Percentiles rank a stretch among this genome's conserved stretches.
Evolutionary conservation across 2,329 filamentous ascomycete species (phyloP).

Genomic region (Phialemoniopsis sp.): DNA sequence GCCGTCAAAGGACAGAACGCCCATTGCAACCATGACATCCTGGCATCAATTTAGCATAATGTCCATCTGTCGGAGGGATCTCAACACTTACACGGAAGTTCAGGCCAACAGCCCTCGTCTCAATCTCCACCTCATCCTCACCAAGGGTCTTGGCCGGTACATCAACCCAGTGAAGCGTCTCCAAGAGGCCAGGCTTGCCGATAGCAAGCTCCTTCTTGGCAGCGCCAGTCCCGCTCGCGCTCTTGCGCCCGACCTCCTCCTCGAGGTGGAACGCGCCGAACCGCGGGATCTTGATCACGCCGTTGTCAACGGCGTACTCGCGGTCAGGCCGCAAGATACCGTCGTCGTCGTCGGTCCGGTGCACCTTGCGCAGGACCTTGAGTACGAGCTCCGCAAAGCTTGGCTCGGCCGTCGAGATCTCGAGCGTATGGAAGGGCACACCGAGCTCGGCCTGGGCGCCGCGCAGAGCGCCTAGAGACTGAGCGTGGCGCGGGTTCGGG

Average conservation of each 20-base stretch:
- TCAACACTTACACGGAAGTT: conserved; percentile 24
- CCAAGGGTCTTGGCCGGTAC: neutral
- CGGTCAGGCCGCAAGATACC: conserved; percentile 4
- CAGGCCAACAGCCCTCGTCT: conserved; percentile 24
- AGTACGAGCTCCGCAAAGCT: neutral
- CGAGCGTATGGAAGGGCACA: conserved; percentile 6
- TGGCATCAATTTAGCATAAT: no score
- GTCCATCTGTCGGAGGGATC: no score
- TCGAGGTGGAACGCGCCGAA: conserved; percentile 4
- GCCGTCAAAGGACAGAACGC: no score
- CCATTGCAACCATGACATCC: no score
- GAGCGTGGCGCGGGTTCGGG: conserved; percentile 3
- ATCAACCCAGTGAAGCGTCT: neutral
- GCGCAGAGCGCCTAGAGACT: conserved; percentile 3
- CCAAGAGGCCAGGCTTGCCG: neutral
- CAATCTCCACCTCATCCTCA: conserved; percentile 25
- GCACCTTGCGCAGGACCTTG: no score
- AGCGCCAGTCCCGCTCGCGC: no score
- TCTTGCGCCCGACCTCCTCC: neutral
- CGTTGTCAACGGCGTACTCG: conserved; percentile 8
- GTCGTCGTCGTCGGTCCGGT: neutral
- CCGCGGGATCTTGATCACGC: conserved; percentile 1
- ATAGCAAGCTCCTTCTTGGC: no score
- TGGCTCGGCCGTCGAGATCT: conserved; percentile 1
- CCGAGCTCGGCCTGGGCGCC: conserved; percentile 4